phyloP scores from a whole-genome alignment of 495 filamentous ascomycete species.

The Penicillium herquei region DNA sequence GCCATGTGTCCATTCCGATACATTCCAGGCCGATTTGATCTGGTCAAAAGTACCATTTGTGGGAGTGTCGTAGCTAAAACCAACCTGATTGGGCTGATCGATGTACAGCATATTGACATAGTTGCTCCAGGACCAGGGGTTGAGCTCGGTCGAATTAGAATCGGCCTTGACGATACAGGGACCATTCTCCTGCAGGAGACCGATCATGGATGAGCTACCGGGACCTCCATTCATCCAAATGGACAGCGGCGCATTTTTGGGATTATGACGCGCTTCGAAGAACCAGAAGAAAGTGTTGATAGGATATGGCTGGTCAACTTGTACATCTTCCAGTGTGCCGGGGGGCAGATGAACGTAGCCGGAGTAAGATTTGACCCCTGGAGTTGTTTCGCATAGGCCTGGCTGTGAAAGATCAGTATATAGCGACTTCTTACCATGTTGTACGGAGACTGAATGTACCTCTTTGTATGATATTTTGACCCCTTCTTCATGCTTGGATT shows the following conservation, averaged over 20 bases:
- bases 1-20: slow-evolving; percentile 31
- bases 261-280: slow-evolving; percentile 44
- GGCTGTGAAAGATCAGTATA: slow-evolving; percentile 32
- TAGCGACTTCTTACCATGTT: background rate
- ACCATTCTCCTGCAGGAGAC: slow-evolving; percentile 62
- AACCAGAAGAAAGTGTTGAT: slow-evolving; percentile 51
- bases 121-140: slow-evolving; percentile 61
- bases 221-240: slow-evolving; percentile 60
- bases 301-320: slow-evolving; percentile 33
- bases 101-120: slow-evolving; percentile 65
- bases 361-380: slow-evolving; percentile 43
- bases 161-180: slow-evolving; percentile 57
- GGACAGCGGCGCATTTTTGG: slow-evolving; percentile 47
- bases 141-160: slow-evolving; percentile 48
- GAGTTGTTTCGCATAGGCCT: slow-evolving; percentile 51
- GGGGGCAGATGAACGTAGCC: slow-evolving; percentile 45
- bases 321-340: slow-evolving; percentile 31
- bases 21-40: slow-evolving; percentile 29
- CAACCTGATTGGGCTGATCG: slow-evolving; percentile 62
- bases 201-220: slow-evolving; percentile 59
- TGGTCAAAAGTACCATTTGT: slow-evolving; percentile 48
- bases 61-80: slow-evolving; percentile 56
- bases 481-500: slow-evolving; percentile 57
- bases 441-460: slow-evolving; percentile 31
- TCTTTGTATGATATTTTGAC: slow-evolving; percentile 65